These are phyloP conservation scores for Fragaria nilgerrensis DNA, from an alignment of 306 rosid genomes.

Conservation along the genomic window DNA sequence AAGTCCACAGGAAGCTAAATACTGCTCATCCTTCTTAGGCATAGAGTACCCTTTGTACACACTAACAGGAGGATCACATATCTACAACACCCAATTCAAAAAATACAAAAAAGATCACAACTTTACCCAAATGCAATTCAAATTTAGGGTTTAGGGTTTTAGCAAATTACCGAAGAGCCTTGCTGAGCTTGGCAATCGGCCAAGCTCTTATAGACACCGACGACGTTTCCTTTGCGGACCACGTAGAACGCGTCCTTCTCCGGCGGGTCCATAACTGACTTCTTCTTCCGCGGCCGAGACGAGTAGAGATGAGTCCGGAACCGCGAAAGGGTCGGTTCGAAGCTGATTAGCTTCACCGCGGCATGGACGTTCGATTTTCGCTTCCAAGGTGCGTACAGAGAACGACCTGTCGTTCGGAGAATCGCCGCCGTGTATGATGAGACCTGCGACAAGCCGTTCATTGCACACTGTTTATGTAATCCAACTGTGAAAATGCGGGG, in stretches of 20 bases:
- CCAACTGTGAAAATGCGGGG: not conserved
- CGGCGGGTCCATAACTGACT: conserved; percentile 52
- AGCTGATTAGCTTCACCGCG: conserved; percentile 23
- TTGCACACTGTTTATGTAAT: conserved; percentile 23
- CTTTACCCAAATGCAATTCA: not conserved
- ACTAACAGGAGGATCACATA: conserved; percentile 81
- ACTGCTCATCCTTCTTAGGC: conserved; percentile 58
- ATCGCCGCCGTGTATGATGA: conserved; percentile 48
- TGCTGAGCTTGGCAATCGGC: conserved; percentile 77
- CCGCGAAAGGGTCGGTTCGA: conserved; percentile 30
- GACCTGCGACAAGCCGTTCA: conserved; percentile 58
- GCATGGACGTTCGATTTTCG: conserved; percentile 2
- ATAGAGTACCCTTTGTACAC: conserved; percentile 74
- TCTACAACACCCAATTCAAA: conserved; percentile 42
- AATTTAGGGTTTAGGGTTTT: not conserved
- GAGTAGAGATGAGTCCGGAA: conserved; percentile 58
- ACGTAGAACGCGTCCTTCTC: conserved; percentile 70
- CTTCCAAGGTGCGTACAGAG: conserved; percentile 36
- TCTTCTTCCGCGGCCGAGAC: conserved; percentile 34
- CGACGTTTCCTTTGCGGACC: conserved; percentile 77
- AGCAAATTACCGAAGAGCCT: conserved; percentile 65
- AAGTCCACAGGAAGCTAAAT: conserved; percentile 69
- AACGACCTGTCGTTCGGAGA: conserved; percentile 39
- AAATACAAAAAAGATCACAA: not conserved
- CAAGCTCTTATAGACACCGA: conserved; percentile 66